A percentile compares a stretch with the other conserved stretches of the same genome.
Evolutionary conservation across 2,329 filamentous ascomycete species (phyloP).

Genomic region (Diaporthe aspalathi): DNA sequence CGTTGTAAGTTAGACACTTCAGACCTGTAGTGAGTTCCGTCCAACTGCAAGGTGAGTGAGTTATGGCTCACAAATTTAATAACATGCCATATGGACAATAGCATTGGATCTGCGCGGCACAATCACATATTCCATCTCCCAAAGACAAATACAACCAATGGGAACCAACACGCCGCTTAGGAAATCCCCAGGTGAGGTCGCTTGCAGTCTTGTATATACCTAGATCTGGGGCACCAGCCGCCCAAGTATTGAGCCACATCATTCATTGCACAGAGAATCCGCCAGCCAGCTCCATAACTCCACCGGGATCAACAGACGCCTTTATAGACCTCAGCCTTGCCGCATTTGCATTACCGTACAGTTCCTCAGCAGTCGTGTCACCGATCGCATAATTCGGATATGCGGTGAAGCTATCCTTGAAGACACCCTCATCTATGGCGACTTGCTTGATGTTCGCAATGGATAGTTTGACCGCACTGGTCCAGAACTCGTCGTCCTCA

Average conservation of each 20-base stretch:
- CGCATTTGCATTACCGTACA: constrained; percentile 41
- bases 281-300: constrained; percentile 46
- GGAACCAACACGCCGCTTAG: too few species aligned
- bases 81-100: too few species aligned
- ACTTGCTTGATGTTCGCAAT: constrained; percentile 44
- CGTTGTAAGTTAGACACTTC: too few species aligned
- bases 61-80: too few species aligned
- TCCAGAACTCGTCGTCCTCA: constrained; percentile 46
- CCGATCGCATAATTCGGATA: constrained; percentile 46
- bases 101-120: too few species aligned
- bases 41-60: too few species aligned
- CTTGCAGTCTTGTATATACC: too few species aligned
- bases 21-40: too few species aligned
- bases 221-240: too few species aligned
- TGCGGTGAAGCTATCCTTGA: constrained; percentile 39
- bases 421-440: constrained; percentile 46
- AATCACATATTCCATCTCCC: too few species aligned
- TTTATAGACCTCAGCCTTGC: constrained; percentile 42
- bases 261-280: constrained; percentile 37
- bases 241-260: not conserved
- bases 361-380: constrained; percentile 39
- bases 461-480: constrained; percentile 41
- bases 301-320: constrained; percentile 41
- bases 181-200: too few species aligned
- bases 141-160: too few species aligned